Percentiles rank a stretch among this genome's conserved stretches.
These are phyloP conservation scores for Trichoderma guizhouense DNA, from an alignment of 2,329 filamentous ascomycete species.

Conservation along the genomic window DNA sequence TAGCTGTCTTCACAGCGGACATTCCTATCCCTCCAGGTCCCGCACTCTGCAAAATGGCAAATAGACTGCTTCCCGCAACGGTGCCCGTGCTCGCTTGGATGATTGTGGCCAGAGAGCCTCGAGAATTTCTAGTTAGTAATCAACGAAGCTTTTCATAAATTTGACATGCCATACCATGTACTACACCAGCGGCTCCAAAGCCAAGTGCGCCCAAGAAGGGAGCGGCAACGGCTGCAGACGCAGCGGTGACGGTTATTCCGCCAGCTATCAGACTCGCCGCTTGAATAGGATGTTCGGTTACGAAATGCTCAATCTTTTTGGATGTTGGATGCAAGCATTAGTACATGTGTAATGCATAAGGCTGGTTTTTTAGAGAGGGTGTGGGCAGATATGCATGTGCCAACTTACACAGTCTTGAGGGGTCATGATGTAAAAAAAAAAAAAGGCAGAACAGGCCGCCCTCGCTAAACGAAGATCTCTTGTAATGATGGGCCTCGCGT, in stretches of 20 bases:
- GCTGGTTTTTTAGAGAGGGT: not conserved
- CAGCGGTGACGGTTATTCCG: not conserved
- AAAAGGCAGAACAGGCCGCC: not conserved
- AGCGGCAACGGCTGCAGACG: not conserved
- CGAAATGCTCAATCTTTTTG: not conserved
- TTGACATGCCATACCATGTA: not conserved
- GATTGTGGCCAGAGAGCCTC: not conserved
- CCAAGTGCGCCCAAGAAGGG: conserved; percentile 1
- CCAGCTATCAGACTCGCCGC: not conserved
- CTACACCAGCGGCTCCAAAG: not conserved
- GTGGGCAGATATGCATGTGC: not conserved
- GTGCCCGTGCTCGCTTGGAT: conserved; percentile 22
- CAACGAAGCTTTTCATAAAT: not conserved
- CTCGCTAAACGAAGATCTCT: not conserved
- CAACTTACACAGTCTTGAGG: conserved; percentile 2
- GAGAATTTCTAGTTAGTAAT: not conserved
- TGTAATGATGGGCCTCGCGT: not conserved
- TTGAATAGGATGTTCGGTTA: not conserved
- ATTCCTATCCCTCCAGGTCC: conserved; percentile 28
- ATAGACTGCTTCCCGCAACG: conserved; percentile 23
- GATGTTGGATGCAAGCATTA: not conserved
- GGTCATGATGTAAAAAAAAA: not conserved
- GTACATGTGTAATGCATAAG: not conserved
- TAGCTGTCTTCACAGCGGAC: conserved; percentile 16
- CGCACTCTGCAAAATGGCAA: conserved; percentile 33